Evolutionary conservation across 169 alveolate species (phyloP), one percentile per base, ranked within the genome.

Genomic region (Besnoitia besnoiti): DNA sequence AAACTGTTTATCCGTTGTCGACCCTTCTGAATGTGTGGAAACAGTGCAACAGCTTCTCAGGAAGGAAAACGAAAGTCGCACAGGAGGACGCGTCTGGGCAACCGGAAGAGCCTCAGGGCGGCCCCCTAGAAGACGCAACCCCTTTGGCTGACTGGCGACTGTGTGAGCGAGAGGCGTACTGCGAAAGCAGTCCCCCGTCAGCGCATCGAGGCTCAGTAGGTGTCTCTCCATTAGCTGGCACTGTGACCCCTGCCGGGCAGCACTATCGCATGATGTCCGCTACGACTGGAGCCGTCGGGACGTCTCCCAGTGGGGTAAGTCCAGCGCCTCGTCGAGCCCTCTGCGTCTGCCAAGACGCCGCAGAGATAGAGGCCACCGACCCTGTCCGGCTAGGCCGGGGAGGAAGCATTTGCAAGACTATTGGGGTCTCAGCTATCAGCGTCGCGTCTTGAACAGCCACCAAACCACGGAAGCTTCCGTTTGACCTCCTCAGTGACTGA

Each of bases 91-190:
- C n/a, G 12, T 1, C 24, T n/a, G 24, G 67, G 33, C 67, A 55
- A 21, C 12, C 67, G 67, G 67, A 55, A 55, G 67, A 3, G 4
- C 24, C 3, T n/a, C 67, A n/a, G 12, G 67, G 67, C 24, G 67
- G 24, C 5, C 12, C 12, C 46, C 39, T 27, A 19, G 82, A 73
- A 73, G 82, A n/a, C 8, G 39, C 3, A n/a, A 73, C 82, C 3
- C 82, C 82, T 35, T 30, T 73, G 46, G n/a, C 82, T 37, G 82
- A 42, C 14, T 37, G 39, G 82, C 39, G 46, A 37, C 82, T 73
- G 82, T 73, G 82, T 42, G 82, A 73, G n/a, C 16, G 82, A 73
- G 82, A 21, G 44, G 82, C 21, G n/a, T 55, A 55, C 67, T 73
- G 82, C 82, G 82, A 73, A 0, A 27, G 44, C 39, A 73, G 82